Conservation (phyloP, 2,329 filamentous ascomycete species). For the Cordyceps javanica region DNA sequence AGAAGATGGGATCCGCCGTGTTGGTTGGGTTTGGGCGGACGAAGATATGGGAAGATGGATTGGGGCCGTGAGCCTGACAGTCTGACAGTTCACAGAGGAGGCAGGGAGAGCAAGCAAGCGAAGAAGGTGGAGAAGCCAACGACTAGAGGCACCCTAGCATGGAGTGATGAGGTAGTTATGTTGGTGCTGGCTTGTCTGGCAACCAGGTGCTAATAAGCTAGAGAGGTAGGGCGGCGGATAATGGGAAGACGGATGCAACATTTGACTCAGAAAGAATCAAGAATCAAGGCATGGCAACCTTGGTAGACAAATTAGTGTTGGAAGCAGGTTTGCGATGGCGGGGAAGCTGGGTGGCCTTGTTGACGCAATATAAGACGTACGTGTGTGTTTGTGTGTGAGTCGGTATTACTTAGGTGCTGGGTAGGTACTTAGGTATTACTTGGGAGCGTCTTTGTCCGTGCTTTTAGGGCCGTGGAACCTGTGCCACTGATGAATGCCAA, state of each 20-base stretch:
- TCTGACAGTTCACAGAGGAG: not conserved
- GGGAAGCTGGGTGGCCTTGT: not conserved
- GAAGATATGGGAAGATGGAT: not conserved
- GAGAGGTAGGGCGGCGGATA: not conserved
- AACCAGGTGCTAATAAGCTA: not conserved
- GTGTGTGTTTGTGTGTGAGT: not conserved
- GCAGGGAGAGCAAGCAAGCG: not conserved
- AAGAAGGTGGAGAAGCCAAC: no score
- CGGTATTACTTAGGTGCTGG: not conserved
- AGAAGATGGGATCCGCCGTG: not conserved
- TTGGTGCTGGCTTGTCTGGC: not conserved
- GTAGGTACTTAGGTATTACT: not conserved
- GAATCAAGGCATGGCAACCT: not conserved
- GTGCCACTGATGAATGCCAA: no score
- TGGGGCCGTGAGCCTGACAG: not conserved
- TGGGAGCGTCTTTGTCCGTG: no score
- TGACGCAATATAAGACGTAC: conserved; percentile 1
- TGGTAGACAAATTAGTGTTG: not conserved
- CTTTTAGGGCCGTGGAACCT: no score
- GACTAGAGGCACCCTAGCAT: not conserved
- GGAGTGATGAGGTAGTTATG: not conserved
- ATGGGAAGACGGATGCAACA: not conserved
- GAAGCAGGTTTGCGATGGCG: not conserved
- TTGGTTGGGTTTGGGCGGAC: conserved; percentile 1
- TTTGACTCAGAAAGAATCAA: not conserved